These are phyloP conservation scores for Curvularia hawaiiensis DNA, from an alignment of 2,329 filamentous ascomycete species.

Conservation along the genomic window DNA sequence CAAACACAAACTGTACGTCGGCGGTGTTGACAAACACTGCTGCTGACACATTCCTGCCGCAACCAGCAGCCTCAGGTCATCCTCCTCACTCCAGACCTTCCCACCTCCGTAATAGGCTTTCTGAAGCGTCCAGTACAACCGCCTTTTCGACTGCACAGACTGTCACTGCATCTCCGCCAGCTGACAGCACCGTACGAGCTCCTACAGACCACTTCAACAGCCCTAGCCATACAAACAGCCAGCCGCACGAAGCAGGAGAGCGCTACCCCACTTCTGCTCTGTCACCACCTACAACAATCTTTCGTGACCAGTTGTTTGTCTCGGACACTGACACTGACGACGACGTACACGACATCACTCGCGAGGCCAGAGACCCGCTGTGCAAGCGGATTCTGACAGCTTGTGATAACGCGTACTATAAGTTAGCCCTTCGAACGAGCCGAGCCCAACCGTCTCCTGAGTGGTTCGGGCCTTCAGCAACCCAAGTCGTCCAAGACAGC, in stretches of 20 bases:
- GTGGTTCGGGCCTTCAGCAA: slow-evolving; percentile 16
- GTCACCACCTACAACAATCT: slow-evolving; percentile 47
- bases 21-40: slow-evolving; percentile 43
- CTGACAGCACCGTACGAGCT: slow-evolving; percentile 21
- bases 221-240: slow-evolving; percentile 32
- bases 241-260: slow-evolving; percentile 50
- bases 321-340: slow-evolving; percentile 39
- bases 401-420: slow-evolving; percentile 22
- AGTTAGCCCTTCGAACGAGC: slow-evolving; percentile 11
- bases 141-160: slow-evolving; percentile 25
- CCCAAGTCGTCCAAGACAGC: slow-evolving; percentile 25
- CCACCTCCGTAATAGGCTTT: slow-evolving; percentile 37
- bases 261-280: slow-evolving; percentile 56
- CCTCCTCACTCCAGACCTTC: slow-evolving; percentile 41
- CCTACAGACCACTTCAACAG: slow-evolving; percentile 28
- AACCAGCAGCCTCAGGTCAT: slow-evolving; percentile 32
- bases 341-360: slow-evolving; percentile 28
- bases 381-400: slow-evolving; percentile 32
- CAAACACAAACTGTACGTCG: slow-evolving; percentile 56
- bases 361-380: slow-evolving; percentile 30
- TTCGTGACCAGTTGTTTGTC: slow-evolving; percentile 31
- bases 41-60: slow-evolving; percentile 49
- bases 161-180: slow-evolving; percentile 19
- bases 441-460: slow-evolving; percentile 23
- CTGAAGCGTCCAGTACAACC: slow-evolving; percentile 30